A percentile compares a stretch with the other conserved stretches of the same genome.
Conservation (phyloP, 768 basidiomycete species). For the Suillus ampliporus region DNA sequence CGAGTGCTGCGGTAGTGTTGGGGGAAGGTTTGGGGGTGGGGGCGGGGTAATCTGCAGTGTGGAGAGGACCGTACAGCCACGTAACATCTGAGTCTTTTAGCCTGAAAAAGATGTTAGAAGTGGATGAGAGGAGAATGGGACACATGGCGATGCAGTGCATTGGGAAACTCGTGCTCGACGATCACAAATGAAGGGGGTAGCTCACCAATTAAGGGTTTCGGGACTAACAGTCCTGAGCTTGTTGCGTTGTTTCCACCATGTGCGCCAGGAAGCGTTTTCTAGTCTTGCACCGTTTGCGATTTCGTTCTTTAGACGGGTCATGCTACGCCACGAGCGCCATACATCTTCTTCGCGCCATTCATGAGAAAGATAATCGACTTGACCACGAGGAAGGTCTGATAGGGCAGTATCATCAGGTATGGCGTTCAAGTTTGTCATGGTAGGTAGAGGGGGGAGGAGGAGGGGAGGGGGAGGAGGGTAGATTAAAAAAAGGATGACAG, state of each 20-base stretch:
- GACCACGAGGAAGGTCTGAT: conserved; percentile 84
- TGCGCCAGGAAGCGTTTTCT: conserved; percentile 98
- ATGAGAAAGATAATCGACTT: conserved; percentile 98
- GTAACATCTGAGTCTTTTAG: conserved; percentile 99
- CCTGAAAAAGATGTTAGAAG: conserved; percentile 54
- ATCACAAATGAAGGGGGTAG: conserved; percentile 27
- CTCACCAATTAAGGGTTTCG: conserved; percentile 98
- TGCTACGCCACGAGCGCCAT: conserved; percentile 97
- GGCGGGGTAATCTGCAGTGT: conserved; percentile 88
- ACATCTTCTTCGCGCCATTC: conserved; percentile 98
- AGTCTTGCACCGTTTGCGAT: conserved; percentile 93
- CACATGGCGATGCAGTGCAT: conserved; percentile 9
- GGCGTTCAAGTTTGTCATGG: conserved; percentile 67
- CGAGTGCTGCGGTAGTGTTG: conserved; percentile 41
- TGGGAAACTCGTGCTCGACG: background rate
- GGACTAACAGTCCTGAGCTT: conserved; percentile 94
- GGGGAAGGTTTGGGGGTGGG: conserved; percentile 57
- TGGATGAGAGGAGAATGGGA: too few relatives aligned
- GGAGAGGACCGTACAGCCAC: conserved; percentile 97
- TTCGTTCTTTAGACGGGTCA: conserved; percentile 98
- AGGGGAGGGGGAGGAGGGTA: too few relatives aligned
- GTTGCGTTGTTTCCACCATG: conserved; percentile 99
- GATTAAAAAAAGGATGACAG: too few relatives aligned
- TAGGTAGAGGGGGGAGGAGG: too few relatives aligned
- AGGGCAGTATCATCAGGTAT: conserved; percentile 80